Evolutionary conservation across 1,139 yeast genomes (phyloP).

Genomic region (Candida mesenterica): DNA sequence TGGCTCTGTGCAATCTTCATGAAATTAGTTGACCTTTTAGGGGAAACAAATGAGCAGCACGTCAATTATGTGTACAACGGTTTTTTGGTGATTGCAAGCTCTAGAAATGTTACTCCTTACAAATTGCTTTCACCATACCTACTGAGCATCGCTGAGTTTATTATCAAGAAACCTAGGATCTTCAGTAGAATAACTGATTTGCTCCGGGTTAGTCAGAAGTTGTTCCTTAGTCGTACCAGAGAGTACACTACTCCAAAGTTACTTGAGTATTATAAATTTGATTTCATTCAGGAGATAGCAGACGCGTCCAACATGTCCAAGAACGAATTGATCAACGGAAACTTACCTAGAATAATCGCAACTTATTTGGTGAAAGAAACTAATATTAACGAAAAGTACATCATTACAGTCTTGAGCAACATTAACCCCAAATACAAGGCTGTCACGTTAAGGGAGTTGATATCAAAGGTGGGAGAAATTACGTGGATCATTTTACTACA

Average conservation of each 20-base stretch:
- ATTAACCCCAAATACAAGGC: slow-evolving; percentile 46
- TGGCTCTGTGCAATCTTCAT: slow-evolving; percentile 59
- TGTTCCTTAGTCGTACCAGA: slow-evolving; percentile 67
- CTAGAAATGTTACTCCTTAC: slow-evolving; percentile 54
- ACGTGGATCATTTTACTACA: slow-evolving; percentile 43
- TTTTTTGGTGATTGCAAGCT: slow-evolving; percentile 46
- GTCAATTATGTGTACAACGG: slow-evolving; percentile 64
- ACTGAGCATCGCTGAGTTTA: slow-evolving; percentile 66
- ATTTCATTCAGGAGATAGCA: slow-evolving; percentile 56
- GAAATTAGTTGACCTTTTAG: slow-evolving; percentile 57
- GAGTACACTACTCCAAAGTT: slow-evolving; percentile 77
- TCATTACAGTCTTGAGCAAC: slow-evolving; percentile 54
- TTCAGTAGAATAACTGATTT: slow-evolving; percentile 61
- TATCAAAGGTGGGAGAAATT: slow-evolving; percentile 44
- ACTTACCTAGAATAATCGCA: slow-evolving; percentile 41
- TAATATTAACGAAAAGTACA: slow-evolving; percentile 46
- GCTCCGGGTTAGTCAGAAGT: slow-evolving; percentile 57
- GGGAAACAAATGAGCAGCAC: slow-evolving; percentile 58
- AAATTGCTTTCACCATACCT: slow-evolving; percentile 76
- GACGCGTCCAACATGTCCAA: slow-evolving; percentile 35
- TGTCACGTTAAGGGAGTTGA: slow-evolving; percentile 40
- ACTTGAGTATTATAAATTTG: slow-evolving; percentile 61
- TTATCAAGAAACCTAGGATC: slow-evolving; percentile 61
- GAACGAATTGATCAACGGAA: slow-evolving; percentile 34
- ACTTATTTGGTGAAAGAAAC: slow-evolving; percentile 38